Base-by-base conservation (phyloP, 2,329 filamentous ascomycete species). In the Corynespora cassiicola region DNA sequence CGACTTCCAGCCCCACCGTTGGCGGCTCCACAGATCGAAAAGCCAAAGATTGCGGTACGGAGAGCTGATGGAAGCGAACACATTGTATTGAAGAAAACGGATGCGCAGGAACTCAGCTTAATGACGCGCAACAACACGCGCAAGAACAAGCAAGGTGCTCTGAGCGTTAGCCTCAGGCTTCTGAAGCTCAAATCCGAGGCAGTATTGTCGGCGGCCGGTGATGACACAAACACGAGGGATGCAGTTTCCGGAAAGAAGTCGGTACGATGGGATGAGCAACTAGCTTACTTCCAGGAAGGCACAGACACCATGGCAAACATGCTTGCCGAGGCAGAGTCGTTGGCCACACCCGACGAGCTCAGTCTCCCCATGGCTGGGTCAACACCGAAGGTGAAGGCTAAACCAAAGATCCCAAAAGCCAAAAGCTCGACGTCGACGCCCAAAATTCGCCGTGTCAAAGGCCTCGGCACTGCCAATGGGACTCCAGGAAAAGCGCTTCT, bases 41-140 rank as follows among this genome's bases (percentile, higher is more conserved):
- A 55, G 5, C 70, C 71, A 5, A 72, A 69, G 31, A 76, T 77
- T 17, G 63, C 71, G 1, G 69, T 76, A 16, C 69, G 74, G 15
- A 68, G 73, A 8, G 60, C 64, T 2, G 66, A 69, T 37, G 68
- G 66, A 10, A 60, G 60, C 7, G 70, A 72, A 39, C 69, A 68
- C 4, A 66, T 77, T 6, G 56, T 72, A 7, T 61, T 77, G 20
- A 75, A 74, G 56, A 71, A 70, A 47, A 70, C 70, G 5, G 74
- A 78, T 40, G 73, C 75, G 11, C 75, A 78, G 42, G 70, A 75
- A 39, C 55, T 77, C 7, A 66, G 73, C 8, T 54, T 69, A 8
- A 36, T 70, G 11, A 78, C 75, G 1, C 66, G 70, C 21, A 61
- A 58, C 32, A 79, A 79, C 49, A 79, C 76, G 7, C 65, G 71